A percentile compares a stretch with the other conserved stretches of the same genome.
Evolutionary conservation across 139 green algal species (phyloP).

Genomic region (Coelastrella sp.): DNA sequence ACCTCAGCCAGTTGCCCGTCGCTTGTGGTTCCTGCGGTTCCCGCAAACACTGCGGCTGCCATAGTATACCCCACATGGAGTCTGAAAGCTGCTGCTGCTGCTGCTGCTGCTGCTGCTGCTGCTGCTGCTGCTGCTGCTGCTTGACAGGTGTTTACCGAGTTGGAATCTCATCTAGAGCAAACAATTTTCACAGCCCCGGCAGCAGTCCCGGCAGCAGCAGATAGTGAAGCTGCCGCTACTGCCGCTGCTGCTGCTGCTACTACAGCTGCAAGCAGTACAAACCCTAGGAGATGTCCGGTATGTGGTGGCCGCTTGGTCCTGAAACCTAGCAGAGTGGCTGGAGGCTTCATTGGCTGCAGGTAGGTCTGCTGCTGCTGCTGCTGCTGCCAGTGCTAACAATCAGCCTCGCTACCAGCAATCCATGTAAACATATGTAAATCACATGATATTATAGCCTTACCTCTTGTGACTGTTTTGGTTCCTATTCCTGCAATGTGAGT

Average conservation of each 20-base stretch:
- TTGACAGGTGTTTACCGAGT: constrained; percentile 71
- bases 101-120: background rate
- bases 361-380: background rate
- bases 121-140: background rate
- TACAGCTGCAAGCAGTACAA: background rate
- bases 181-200: constrained; percentile 41
- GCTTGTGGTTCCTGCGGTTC: too few relatives aligned
- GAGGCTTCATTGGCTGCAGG: constrained; percentile 62
- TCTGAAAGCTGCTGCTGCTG: background rate
- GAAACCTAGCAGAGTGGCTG: constrained; percentile 64
- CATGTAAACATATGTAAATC: too few relatives aligned
- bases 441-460: too few relatives aligned
- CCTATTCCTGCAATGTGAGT: too few relatives aligned
- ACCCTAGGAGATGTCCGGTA: constrained; percentile 62
- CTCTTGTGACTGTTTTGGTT: too few relatives aligned
- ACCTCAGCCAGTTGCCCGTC: too few relatives aligned
- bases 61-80: too few relatives aligned
- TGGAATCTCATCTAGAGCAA: constrained; percentile 61
- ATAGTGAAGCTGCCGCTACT: background rate
- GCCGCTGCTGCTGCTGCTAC: constrained; percentile 15
- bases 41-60: too few relatives aligned
- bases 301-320: constrained; percentile 74
- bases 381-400: background rate
- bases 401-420: too few relatives aligned
- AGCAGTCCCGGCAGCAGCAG: constrained; percentile 13